Evolutionary conservation across 345 rosid genomes (phyloP).

Genomic region (Eucalyptus curtisii): DNA sequence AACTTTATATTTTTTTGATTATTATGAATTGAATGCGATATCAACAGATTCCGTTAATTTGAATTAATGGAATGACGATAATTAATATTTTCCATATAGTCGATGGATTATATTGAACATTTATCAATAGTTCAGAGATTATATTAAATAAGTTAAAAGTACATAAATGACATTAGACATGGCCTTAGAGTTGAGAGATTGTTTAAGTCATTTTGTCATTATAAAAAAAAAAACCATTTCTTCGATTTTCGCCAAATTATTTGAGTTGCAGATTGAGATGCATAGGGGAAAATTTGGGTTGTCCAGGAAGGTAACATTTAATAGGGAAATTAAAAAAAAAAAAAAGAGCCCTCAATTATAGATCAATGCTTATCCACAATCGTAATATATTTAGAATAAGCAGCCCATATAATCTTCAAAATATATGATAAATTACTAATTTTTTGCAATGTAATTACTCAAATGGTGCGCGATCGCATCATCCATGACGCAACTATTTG

Average conservation of each 20-base stretch:
- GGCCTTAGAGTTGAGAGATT: not conserved
- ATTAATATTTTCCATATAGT: not conserved
- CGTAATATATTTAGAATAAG: not conserved
- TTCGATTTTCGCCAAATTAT: not conserved
- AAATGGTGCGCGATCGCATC: not conserved
- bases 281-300: not conserved
- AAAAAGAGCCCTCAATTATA: not conserved
- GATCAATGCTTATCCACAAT: not conserved
- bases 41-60: fast-evolving
- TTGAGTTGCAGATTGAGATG: not conserved
- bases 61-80: fast-evolving
- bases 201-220: not conserved
- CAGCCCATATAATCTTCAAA: not conserved
- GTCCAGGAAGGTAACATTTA: not conserved
- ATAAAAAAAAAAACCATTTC: not conserved
- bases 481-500: not conserved
- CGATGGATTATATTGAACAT: not conserved
- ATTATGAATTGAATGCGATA: too few species aligned
- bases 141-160: not conserved
- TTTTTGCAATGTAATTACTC: not conserved
- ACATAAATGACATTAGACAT: fast-evolving
- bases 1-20: too few species aligned
- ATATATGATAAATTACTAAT: not conserved
- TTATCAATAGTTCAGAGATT: fast-evolving
- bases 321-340: not conserved